Evolutionary conservation across 176 grass and related monocot species (phyloP).

Genomic region (Pontederia crassipes): DNA sequence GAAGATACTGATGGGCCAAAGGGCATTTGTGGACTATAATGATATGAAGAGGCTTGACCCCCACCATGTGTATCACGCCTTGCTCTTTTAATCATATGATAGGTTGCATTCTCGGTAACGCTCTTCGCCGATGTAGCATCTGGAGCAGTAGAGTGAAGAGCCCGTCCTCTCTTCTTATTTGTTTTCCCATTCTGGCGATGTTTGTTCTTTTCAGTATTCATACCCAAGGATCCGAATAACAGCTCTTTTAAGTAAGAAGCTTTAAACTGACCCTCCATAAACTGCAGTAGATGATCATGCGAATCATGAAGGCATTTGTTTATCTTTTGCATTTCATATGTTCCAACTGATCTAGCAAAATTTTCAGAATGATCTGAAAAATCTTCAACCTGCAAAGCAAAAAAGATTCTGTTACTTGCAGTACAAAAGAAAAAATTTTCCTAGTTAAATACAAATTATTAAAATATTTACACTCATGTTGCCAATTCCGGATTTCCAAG

Average conservation of each 20-base stretch:
- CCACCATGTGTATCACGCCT: neutral
- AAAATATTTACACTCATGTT: slow-evolving; percentile 57
- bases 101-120: neutral
- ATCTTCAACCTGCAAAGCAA: slow-evolving; percentile 66
- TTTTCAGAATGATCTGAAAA: slow-evolving; percentile 77
- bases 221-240: slow-evolving; percentile 39
- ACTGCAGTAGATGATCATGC: slow-evolving; percentile 31
- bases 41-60: too few relatives aligned
- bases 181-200: neutral
- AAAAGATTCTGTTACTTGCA: slow-evolving; percentile 11
- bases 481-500: slow-evolving; percentile 35
- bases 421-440: neutral
- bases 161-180: slow-evolving; percentile 10
- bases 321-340: slow-evolving; percentile 50
- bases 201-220: slow-evolving; percentile 5
- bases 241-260: slow-evolving; percentile 27
- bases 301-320: slow-evolving; percentile 33
- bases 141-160: neutral
- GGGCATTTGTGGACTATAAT: too few relatives aligned
- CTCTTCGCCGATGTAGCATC: neutral
- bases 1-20: too few relatives aligned
- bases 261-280: slow-evolving; percentile 42
- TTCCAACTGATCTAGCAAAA: slow-evolving; percentile 61
- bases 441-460: neutral
- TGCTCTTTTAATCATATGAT: slow-evolving; percentile 1